These are phyloP conservation scores for Alnus glutinosa DNA, from an alignment of 306 rosid genomes.

Conservation along the genomic window DNA sequence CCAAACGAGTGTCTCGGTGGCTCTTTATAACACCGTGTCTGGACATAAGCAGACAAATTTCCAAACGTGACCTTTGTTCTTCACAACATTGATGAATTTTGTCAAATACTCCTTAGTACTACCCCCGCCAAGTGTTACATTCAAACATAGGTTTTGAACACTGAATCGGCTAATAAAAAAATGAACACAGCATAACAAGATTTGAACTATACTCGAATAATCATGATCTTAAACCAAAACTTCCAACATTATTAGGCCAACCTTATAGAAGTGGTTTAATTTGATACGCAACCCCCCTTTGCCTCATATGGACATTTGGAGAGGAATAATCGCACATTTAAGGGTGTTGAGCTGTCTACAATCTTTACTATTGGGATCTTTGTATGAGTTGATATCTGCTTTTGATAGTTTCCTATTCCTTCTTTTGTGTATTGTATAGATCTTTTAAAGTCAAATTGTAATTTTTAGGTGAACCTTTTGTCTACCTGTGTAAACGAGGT, in stretches of 20 bases:
- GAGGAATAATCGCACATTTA: neutral
- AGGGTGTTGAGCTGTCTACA: neutral
- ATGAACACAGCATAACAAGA: neutral
- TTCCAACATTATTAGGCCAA: neutral
- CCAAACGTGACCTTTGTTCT: too few species aligned
- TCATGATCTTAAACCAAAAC: neutral
- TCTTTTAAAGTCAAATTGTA: neutral
- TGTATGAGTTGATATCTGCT: neutral
- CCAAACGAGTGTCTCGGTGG: too few species aligned
- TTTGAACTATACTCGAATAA: neutral
- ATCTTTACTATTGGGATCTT: neutral
- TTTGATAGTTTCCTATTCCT: neutral
- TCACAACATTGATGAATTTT: too few species aligned
- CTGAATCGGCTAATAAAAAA: too few species aligned
- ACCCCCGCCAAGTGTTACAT: too few species aligned
- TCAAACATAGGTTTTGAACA: too few species aligned
- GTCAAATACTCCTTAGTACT: too few species aligned
- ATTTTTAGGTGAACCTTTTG: neutral
- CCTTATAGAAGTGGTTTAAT: neutral
- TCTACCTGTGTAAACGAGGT: neutral
- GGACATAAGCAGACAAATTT: too few species aligned
- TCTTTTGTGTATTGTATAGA: neutral
- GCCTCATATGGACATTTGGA: neutral
- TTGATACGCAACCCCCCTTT: neutral
- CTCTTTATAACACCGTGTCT: too few species aligned